A percentile compares a stretch with the other conserved stretches of the same genome.
phyloP scores from a whole-genome alignment of 495 filamentous ascomycete species.

The Aspergillus taichungensis region DNA sequence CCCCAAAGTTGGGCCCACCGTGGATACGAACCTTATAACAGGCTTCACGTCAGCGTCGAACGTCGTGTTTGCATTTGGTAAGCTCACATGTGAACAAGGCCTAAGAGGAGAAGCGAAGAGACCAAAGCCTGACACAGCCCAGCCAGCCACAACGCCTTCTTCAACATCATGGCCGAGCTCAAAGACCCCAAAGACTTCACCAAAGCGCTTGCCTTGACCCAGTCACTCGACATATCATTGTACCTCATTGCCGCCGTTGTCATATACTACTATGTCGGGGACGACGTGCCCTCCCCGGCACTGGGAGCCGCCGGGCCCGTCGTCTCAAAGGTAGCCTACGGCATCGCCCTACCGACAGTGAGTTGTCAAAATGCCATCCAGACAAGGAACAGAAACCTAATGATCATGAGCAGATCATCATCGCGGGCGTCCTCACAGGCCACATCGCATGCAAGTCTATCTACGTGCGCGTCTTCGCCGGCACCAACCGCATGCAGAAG shows the following conservation, averaged over 20 bases:
- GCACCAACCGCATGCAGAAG: slow-evolving; percentile 43
- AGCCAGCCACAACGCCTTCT: slow-evolving; percentile 55
- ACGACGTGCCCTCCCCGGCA: slow-evolving; percentile 52
- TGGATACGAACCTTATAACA: slow-evolving; percentile 3
- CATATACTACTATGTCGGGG: slow-evolving; percentile 59
- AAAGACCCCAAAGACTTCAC: slow-evolving; percentile 48
- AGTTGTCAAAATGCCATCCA: background rate
- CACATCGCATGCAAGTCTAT: slow-evolving; percentile 46
- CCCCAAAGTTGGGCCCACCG: background rate
- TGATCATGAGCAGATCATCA: slow-evolving; percentile 16
- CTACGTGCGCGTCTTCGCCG: slow-evolving; percentile 43
- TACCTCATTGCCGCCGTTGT: slow-evolving; percentile 33
- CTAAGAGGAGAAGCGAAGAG: background rate
- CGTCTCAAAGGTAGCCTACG: slow-evolving; percentile 56
- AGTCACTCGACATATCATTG: slow-evolving; percentile 47
- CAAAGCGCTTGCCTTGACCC: slow-evolving; percentile 49
- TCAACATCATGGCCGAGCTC: slow-evolving; percentile 62
- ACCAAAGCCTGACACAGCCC: background rate
- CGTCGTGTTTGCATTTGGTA: slow-evolving; percentile 28
- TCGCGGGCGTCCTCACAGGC: slow-evolving; percentile 52
- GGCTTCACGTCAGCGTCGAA: slow-evolving; percentile 25
- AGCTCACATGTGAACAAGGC: background rate
- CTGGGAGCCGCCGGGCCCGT: slow-evolving; percentile 49
- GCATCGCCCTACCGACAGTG: slow-evolving; percentile 59
- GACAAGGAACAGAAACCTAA: too few species aligned